Evolutionary conservation across 2,329 filamentous ascomycete genomes (phyloP), one percentile per base, ranked within the genome.

Genomic region (Byssochlamys sp.): DNA sequence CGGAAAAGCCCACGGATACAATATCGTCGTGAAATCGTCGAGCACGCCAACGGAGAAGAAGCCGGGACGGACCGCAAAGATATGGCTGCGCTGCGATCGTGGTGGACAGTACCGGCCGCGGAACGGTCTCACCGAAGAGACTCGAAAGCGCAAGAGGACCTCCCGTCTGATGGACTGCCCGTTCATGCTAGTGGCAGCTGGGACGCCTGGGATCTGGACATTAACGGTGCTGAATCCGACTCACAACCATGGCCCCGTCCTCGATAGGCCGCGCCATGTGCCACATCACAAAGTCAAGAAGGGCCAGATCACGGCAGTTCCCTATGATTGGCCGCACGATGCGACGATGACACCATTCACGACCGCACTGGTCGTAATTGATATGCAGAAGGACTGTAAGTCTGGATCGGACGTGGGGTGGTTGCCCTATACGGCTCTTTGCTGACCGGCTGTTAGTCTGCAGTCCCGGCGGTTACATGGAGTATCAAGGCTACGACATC

Each of bases 341-440:
- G 71, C 72, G 1, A 71, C 71, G 6, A 69, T 78, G 49, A 73
- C 71, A 3, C 73, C 75, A 26, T 75, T 73, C 58, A 78, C 74
- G 4, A 78, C 76, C 27, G 76, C 75, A 0, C 64, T 78, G 49
- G 73, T 78, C 26, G 68, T 78, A 10, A 75, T 78, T 58, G 76
- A 78, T 61, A 78, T 78, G 76, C 76, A 78, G 60, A 73, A 75
- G 55, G 76, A 78, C 62, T 78, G 75, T 78, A 63, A 57, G 74
- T 66, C 33, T 58, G 10, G 19, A 54, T 39, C 50, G 35, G 50
- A 48, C 11, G 27, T 31, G 29, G 4, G 51, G 19, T 2, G 5
- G 24, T 33, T 48, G 10, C 26, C 14, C 52, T 27, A n/a, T 28
- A 24, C 2, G 19, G 25, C 26, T n/a, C 11, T 45, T 28, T 49